phyloP scores from a whole-genome alignment of 495 filamentous ascomycete species.

The Hyaloscypha bicolor region DNA sequence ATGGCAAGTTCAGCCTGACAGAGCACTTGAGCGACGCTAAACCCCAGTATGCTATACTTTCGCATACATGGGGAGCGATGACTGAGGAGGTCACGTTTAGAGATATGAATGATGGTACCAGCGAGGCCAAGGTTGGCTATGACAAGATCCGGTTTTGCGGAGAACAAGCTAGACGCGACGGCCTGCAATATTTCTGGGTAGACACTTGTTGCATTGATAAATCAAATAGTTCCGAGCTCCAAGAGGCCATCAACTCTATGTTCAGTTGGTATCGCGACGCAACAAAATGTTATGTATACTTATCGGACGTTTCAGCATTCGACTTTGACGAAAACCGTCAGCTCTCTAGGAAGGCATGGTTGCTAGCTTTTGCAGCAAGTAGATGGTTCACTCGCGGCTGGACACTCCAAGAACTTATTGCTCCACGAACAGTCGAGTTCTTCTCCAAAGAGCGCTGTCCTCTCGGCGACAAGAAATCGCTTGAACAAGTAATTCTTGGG shows the following conservation, averaged over 20 bases:
- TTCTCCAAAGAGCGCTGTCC: not conserved
- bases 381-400: too few species aligned
- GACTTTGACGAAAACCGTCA: not conserved
- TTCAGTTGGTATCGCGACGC: not conserved
- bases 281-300: conserved; percentile 5
- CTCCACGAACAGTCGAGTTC: conserved; percentile 1
- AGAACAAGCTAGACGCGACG: too few species aligned
- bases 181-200: too few species aligned
- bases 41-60: not conserved
- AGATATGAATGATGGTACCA: conserved; percentile 16
- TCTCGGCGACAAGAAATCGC: not conserved
- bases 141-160: too few species aligned
- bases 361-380: not conserved
- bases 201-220: too few species aligned
- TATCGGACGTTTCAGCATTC: not conserved
- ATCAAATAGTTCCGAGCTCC: too few species aligned
- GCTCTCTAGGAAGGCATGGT: not conserved
- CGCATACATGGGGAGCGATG: conserved; percentile 27
- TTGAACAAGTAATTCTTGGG: conserved; percentile 1
- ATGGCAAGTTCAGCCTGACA: conserved; percentile 1
- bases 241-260: too few species aligned
- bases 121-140: conserved; percentile 24
- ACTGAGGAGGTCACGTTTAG: conserved; percentile 30
- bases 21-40: not conserved
- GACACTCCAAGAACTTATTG: too few species aligned